These are phyloP conservation scores for Russula abietina DNA, from an alignment of 768 basidiomycete species.

Conservation along the genomic window DNA sequence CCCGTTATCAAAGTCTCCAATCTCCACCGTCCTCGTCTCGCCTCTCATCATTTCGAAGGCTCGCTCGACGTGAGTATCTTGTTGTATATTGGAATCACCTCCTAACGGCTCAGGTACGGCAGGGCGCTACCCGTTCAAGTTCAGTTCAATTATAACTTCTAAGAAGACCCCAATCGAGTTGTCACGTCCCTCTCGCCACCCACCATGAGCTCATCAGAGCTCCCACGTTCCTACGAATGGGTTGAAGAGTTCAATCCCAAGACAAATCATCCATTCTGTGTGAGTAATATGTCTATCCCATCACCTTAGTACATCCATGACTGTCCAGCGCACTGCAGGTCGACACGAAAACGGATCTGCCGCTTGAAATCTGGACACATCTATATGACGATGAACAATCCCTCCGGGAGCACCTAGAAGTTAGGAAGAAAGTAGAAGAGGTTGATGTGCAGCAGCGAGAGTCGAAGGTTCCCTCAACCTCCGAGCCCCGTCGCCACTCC, in stretches of 20 bases:
- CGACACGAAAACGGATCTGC: constrained; percentile 56
- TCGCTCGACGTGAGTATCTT: no score
- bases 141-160: no score
- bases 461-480: neutral
- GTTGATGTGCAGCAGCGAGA: neutral
- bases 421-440: constrained; percentile 35
- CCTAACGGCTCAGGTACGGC: neutral
- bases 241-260: constrained; percentile 41
- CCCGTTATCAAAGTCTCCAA: no score
- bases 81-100: no score
- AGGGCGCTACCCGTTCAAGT: neutral
- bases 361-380: constrained; percentile 66
- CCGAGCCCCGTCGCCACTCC: constrained; percentile 23
- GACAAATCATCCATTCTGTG: constrained; percentile 46
- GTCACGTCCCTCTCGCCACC: constrained; percentile 4
- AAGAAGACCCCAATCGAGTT: no score
- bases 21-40: no score
- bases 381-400: constrained; percentile 65
- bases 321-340: constrained; percentile 38
- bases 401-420: constrained; percentile 49
- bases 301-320: neutral
- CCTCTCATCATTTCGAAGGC: no score
- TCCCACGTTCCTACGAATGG: constrained; percentile 54
- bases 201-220: constrained; percentile 28
- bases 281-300: constrained; percentile 25